phyloP scores from a whole-genome alignment of 768 basidiomycete species.

The Pilatotrama ljubarskyi region DNA sequence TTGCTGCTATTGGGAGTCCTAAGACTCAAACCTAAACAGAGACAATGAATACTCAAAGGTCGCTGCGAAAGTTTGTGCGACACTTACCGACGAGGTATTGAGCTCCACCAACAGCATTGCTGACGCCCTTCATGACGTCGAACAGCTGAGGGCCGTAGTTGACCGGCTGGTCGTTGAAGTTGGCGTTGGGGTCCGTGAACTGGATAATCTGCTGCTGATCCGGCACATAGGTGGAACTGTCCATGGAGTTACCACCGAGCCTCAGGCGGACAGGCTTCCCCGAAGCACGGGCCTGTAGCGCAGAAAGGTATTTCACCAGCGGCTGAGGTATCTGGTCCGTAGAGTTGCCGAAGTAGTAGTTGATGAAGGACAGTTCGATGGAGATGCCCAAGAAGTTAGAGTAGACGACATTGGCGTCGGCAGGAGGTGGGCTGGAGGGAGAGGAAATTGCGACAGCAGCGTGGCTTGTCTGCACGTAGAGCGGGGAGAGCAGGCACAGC shows the following conservation, averaged over 20 bases:
- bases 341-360: conserved; percentile 57
- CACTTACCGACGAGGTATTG: conserved; percentile 37
- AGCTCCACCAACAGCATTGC: conserved; percentile 28
- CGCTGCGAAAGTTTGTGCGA: neutral
- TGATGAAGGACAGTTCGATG: conserved; percentile 62
- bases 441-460: conserved; percentile 21
- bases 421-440: conserved; percentile 34
- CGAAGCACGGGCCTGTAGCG: conserved; percentile 48
- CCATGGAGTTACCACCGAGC: conserved; percentile 50
- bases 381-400: conserved; percentile 66
- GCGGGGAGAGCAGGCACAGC: conserved; percentile 7
- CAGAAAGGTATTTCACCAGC: conserved; percentile 59
- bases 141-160: conserved; percentile 49
- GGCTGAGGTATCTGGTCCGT: conserved; percentile 50
- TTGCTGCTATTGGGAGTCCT: conserved; percentile 40
- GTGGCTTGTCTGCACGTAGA: conserved; percentile 1
- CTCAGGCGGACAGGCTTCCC: conserved; percentile 45
- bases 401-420: conserved; percentile 40
- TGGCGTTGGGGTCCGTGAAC: conserved; percentile 35
- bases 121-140: conserved; percentile 46
- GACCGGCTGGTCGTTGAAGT: conserved; percentile 48
- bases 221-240: conserved; percentile 45
- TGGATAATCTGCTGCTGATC: conserved; percentile 44
- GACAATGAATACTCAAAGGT: conserved; percentile 8
- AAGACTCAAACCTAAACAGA: conserved; percentile 42